phyloP scores from a whole-genome alignment of 2,329 filamentous ascomycete genomes.

The Sordariomycetes sp. region DNA sequence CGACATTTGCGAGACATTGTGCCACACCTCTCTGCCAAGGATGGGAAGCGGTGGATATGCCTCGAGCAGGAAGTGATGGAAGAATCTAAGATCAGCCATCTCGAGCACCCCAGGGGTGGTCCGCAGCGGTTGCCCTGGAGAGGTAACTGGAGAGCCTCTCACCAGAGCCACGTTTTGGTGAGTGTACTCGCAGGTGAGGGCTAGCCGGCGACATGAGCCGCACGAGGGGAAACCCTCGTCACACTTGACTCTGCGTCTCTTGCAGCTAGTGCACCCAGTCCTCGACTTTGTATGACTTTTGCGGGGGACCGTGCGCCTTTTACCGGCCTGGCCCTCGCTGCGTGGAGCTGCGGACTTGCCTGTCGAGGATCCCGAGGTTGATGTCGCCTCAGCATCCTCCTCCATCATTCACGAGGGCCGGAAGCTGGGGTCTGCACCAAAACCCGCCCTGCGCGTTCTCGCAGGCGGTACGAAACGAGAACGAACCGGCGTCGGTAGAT shows the following conservation, averaged over 20 bases:
- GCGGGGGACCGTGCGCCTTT: slow-evolving; percentile 18
- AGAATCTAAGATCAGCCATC: slow-evolving; percentile 37
- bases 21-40: slow-evolving; percentile 24
- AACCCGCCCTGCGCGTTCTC: too few species aligned
- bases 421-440: too few species aligned
- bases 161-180: too few species aligned
- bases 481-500: too few species aligned
- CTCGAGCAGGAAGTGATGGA: slow-evolving; percentile 40
- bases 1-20: slow-evolving; percentile 23
- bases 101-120: slow-evolving; percentile 18
- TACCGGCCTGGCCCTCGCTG: too few species aligned
- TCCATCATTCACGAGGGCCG: too few species aligned
- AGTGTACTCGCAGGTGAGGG: slow-evolving; percentile 26
- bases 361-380: too few species aligned
- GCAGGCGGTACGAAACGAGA: too few species aligned
- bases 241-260: slow-evolving; percentile 35
- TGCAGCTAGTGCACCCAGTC: slow-evolving; percentile 20
- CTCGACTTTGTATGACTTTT: slow-evolving; percentile 25
- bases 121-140: background rate
- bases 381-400: too few species aligned
- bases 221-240: slow-evolving; percentile 24
- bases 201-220: slow-evolving; percentile 22
- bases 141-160: slow-evolving; percentile 2
- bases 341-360: too few species aligned
- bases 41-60: slow-evolving; percentile 31